These are phyloP conservation scores for Setaria italica DNA, from an alignment of 202 grass and related monocot species.

Conservation along the genomic window DNA sequence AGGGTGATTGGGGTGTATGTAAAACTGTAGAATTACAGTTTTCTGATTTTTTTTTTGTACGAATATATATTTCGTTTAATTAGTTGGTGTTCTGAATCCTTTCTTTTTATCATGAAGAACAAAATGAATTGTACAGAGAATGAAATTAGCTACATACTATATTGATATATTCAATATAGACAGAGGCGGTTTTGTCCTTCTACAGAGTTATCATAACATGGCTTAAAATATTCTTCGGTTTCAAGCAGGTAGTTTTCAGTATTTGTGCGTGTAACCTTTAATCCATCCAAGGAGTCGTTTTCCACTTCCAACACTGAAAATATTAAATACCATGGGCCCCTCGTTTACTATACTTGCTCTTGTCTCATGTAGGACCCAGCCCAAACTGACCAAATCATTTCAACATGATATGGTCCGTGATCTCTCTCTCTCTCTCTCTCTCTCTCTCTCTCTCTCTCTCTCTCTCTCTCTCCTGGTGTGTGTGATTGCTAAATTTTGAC, in stretches of 20 bases:
- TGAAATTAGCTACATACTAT: background rate
- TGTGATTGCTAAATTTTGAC: background rate
- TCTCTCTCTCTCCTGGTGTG: constrained; percentile 14
- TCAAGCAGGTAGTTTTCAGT: constrained; percentile 20
- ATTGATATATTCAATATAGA: background rate
- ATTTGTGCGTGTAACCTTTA: constrained; percentile 35
- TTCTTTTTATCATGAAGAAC: background rate
- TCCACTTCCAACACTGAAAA: constrained; percentile 31
- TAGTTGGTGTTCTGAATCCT: background rate
- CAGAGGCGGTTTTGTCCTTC: background rate
- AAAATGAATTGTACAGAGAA: background rate
- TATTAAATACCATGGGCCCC: constrained; percentile 31
- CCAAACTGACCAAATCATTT: constrained; percentile 66
- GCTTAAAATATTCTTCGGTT: constrained; percentile 16
- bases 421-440: constrained; percentile 32
- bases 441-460: constrained; percentile 44
- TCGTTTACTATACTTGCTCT: constrained; percentile 46
- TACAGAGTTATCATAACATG: constrained; percentile 29
- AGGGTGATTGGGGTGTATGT: no score
- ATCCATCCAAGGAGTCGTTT: constrained; percentile 48
- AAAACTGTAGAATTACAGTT: background rate
- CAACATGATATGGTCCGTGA: constrained; percentile 73
- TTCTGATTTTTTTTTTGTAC: background rate
- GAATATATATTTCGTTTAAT: background rate
- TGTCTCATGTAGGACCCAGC: constrained; percentile 45